Conservation (phyloP, 176 grass and related monocot genomes). For the Tillandsia fasciculata region DNA sequence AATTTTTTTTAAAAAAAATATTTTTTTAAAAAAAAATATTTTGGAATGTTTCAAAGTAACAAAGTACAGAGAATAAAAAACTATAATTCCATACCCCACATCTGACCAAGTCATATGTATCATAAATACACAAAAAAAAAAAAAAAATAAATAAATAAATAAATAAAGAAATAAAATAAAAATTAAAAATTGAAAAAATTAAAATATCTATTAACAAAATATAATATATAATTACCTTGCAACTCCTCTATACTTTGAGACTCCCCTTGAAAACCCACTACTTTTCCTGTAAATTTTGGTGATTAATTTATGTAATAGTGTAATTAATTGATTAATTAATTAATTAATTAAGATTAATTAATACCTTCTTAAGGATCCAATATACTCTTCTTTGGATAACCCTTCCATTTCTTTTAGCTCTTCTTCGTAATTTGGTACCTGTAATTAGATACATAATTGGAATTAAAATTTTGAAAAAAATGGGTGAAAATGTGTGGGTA, state of each 20-base stretch:
- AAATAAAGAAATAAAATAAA: no score
- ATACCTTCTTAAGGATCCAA: constrained; percentile 58
- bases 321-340: neutral
- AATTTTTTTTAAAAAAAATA: no score
- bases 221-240: constrained; percentile 31
- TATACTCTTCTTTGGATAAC: constrained; percentile 54
- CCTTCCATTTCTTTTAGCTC: constrained; percentile 49
- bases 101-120: neutral
- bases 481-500: neutral
- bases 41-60: no score
- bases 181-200: neutral
- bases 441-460: neutral
- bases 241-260: constrained; percentile 70
- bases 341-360: neutral
- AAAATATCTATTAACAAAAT: neutral
- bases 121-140: neutral
- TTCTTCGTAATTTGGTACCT: constrained; percentile 38
- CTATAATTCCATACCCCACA: no score
- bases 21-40: no score
- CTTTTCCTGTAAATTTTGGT: constrained; percentile 37
- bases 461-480: neutral
- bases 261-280: constrained; percentile 64
- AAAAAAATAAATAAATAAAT: neutral
- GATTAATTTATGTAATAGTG: no score
- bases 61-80: no score